Evolutionary conservation across 2,329 filamentous ascomycete species (phyloP), one percentile per base, ranked within the genome.

Genomic region (Zarea fungicola): DNA sequence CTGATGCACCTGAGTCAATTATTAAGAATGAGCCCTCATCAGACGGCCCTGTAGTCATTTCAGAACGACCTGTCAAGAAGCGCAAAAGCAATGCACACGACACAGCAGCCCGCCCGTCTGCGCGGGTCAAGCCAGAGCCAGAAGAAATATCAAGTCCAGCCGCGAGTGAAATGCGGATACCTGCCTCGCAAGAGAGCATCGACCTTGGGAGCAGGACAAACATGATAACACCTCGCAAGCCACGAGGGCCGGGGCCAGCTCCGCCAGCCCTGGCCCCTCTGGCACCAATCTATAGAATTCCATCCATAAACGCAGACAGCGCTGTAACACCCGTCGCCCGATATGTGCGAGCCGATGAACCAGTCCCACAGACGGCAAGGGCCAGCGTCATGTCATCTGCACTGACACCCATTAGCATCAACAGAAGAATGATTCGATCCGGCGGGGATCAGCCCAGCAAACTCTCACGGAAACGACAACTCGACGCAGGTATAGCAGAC

Each of bases 21-120:
- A n/a, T 80, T 21, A 80, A 81, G 55, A 49, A 63, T n/a, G 77
- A 81, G 52, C 73, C 73, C 2, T 77, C 74, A 5, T 82, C 78
- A 1, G 77, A 81, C 49, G 59, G 58, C 2, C 76, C 73, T 0
- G 62, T 80, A 2, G 57, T 82, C 6, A 61, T 81, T 2, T 78
- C 69, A 4, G 76, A 78, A 52, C 71, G 75, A 13, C 58, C 59
- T 16, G 59, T 80, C 1, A 69, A 69, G 39, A 80, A 78, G 55
- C 67, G 75, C 42, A 77, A 72, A 55, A 58, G 64, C 9, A 55
- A 59, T 3, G 61, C 60, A 8, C 39, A 50, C 3, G 55, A 63
- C 46, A 3, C 57, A 55, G 4, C 53, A 57, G n/a, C 50, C 54
- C 29, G 26, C 11, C 60, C 58, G 2, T 40, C 57, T 14, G 60